These are phyloP conservation scores for Fusarium luffae DNA, from an alignment of 2,329 filamentous ascomycete genomes.

Conservation along the genomic window DNA sequence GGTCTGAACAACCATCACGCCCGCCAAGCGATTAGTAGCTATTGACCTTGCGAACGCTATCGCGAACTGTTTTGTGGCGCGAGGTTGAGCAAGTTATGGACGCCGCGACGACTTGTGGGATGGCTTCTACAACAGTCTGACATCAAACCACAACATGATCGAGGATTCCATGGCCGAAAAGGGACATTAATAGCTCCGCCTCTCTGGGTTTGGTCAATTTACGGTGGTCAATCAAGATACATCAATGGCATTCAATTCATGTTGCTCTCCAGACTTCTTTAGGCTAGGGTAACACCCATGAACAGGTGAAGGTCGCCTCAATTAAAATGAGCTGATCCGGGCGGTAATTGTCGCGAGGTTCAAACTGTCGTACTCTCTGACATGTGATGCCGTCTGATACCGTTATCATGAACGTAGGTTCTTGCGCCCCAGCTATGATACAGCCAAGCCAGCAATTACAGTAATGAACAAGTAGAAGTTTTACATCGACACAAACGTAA, in stretches of 20 bases:
- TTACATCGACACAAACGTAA: too few relatives aligned
- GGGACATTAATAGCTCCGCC: too few relatives aligned
- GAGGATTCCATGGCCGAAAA: too few relatives aligned
- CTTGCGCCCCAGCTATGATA: not conserved
- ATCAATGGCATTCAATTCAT: too few relatives aligned
- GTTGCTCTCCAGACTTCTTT: too few relatives aligned
- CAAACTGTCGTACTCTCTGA: not conserved
- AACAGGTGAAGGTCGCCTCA: not conserved
- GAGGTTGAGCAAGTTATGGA: not conserved
- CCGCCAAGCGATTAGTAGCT: not conserved
- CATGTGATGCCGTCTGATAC: not conserved
- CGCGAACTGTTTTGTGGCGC: not conserved
- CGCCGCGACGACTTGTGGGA: not conserved
- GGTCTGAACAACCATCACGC: not conserved
- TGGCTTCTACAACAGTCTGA: not conserved
- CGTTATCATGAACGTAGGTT: not conserved
- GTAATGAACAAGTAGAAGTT: too few relatives aligned
- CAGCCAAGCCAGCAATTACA: not conserved
- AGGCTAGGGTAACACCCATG: not conserved
- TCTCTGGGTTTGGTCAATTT: not conserved
- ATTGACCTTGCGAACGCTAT: not conserved
- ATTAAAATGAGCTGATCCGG: not conserved
- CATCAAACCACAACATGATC: not conserved
- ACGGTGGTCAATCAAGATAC: not conserved
- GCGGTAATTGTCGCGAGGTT: not conserved